Percentiles rank a stretch among this genome's conserved stretches.
phyloP scores from a whole-genome alignment of 169 alveolate species.

The Theileria equi region DNA sequence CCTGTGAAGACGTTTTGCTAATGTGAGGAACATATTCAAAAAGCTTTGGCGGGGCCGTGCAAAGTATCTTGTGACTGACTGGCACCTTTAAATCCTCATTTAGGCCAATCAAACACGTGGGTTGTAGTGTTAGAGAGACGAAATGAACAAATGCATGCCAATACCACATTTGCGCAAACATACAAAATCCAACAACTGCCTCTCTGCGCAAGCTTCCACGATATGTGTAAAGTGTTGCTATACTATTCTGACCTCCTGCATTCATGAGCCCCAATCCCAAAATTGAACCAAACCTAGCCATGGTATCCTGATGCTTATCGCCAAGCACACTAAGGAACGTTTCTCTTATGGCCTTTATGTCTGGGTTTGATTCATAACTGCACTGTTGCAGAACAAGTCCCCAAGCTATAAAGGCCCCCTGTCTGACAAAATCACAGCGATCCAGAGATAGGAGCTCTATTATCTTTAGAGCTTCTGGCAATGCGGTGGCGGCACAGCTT shows the following conservation, averaged over 20 bases:
- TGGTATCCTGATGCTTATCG: slow-evolving; percentile 93
- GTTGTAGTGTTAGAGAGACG: slow-evolving; percentile 85
- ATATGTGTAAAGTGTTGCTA: slow-evolving; percentile 63
- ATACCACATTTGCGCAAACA: slow-evolving; percentile 94
- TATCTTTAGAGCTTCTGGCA: slow-evolving; percentile 86
- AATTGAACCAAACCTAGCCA: slow-evolving; percentile 94
- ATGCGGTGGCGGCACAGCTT: slow-evolving; percentile 94
- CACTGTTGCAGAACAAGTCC: slow-evolving; percentile 87
- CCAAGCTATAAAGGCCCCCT: slow-evolving; percentile 89
- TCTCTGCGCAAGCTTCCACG: slow-evolving; percentile 78
- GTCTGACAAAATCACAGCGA: slow-evolving; percentile 94
- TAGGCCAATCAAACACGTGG: slow-evolving; percentile 88
- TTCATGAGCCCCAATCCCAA: slow-evolving; percentile 90
- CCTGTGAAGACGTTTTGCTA: slow-evolving; percentile 70
- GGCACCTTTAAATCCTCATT: slow-evolving; percentile 84
- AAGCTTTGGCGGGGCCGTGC: slow-evolving; percentile 76
- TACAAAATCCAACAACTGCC: slow-evolving; percentile 92
- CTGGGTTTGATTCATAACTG: slow-evolving; percentile 78
- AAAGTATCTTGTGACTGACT: slow-evolving; percentile 75
- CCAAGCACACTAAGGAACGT: slow-evolving; percentile 80
- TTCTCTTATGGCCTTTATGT: slow-evolving; percentile 81
- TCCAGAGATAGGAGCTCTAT: slow-evolving; percentile 92
- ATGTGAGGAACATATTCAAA: slow-evolving; percentile 77
- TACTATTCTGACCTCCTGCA: slow-evolving; percentile 80
- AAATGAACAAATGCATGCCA: slow-evolving; percentile 96